Evolutionary conservation across 106 monocot species (phyloP).

Genomic region (Posidonia australis): DNA sequence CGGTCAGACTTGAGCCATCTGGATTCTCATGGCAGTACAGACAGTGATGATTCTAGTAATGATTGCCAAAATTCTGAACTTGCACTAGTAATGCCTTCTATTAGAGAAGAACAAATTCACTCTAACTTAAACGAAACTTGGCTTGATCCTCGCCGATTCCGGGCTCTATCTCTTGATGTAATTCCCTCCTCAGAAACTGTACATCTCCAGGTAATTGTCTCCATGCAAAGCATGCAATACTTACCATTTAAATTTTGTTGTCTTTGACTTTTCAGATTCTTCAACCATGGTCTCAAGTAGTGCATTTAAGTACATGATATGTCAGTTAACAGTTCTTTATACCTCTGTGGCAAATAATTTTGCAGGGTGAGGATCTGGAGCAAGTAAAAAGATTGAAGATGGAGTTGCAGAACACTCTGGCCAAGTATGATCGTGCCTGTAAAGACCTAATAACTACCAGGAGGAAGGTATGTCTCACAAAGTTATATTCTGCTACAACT

Average conservation of each 20-base stretch:
- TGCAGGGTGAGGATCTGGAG: conserved; percentile 33
- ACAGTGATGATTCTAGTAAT: neutral
- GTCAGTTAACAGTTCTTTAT: too few species aligned
- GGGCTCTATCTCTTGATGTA: neutral
- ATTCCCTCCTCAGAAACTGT: neutral
- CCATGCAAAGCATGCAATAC: neutral
- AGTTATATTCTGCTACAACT: too few species aligned
- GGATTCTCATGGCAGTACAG: neutral
- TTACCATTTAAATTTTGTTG: too few species aligned
- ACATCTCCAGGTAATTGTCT: neutral
- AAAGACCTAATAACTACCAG: conserved; percentile 55
- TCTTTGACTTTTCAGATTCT: too few species aligned
- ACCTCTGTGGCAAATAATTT: neutral
- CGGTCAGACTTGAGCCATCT: conserved; percentile 8
- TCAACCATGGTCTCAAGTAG: too few species aligned
- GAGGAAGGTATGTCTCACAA: conserved; percentile 34
- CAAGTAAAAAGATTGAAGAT: conserved; percentile 37
- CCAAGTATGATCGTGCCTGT: conserved; percentile 45
- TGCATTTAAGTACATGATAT: too few species aligned
- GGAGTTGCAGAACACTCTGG: conserved; percentile 40
- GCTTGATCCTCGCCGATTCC: neutral
- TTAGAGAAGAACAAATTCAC: conserved; percentile 1
- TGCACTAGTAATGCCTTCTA: neutral
- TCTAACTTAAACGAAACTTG: neutral
- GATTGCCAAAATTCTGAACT: conserved; percentile 22